Base-by-base conservation (phyloP, 169 alveolate genomes). In the Plasmodium vivax region DNA sequence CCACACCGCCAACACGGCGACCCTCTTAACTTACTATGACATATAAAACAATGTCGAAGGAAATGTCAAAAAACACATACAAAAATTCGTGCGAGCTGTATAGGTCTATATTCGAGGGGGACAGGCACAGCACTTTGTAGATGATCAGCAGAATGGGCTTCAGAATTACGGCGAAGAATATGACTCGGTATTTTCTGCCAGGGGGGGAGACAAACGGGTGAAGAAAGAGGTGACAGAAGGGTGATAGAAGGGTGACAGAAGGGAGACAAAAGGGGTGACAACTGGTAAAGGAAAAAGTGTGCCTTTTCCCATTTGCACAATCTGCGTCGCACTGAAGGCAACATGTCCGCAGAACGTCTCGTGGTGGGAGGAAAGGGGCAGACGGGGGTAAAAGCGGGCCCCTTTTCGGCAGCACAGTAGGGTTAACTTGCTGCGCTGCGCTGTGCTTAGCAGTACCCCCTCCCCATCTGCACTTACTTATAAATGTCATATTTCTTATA, bases 51-150 rank as follows among this genome's bases (percentile, higher is more conserved):
- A 87, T 87, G 68, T 87, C 93, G 81, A 87, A 87, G 71, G 77
- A 3, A 1, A 87, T 87, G 56, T 87, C 93, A 87, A 87, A 87
- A 34, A 87, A 87, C 41, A 87, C 85, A 75, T 87, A 87, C 30
- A 87, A 58, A 87, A 87, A 87, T 10, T 87, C 93, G 72, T 87
- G 93, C 23, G 93, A 79, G 14, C 93, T 87, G 82, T 87, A 87
- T 41, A 87, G 41, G 38, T 87, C 93, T 68, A 87, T 87, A 87
- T 87, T 87, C 41, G 93, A 87, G 3, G 93, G 93, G n/a, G 93
- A 87, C 58, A 87, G 68, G 71, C 93, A 87, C 45, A 87, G 82
- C 43, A 87, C 93, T 79, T 87, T 87, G 87, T 87, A 87, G 41
- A 87, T 68, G 56, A 87, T 77, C 43, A 87, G 45, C 82, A 87